phyloP scores from a whole-genome alignment of 345 rosid species.

The Moricandia moricandioides region DNA sequence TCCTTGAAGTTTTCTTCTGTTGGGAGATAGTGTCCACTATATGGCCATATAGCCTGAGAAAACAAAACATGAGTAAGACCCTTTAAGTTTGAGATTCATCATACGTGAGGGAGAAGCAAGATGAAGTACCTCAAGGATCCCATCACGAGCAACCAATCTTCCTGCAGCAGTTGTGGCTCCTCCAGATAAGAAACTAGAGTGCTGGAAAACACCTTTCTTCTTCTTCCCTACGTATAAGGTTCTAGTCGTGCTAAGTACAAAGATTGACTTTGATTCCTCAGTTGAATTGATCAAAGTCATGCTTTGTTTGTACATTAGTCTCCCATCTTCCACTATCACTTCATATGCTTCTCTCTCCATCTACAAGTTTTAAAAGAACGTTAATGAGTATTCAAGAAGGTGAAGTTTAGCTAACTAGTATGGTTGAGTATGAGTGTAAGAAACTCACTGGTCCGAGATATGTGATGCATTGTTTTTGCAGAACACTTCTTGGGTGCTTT shows the following conservation, averaged over 20 bases:
- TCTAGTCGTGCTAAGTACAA: conserved; percentile 70
- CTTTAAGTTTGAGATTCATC: conserved; percentile 1
- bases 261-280: conserved; percentile 58
- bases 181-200: conserved; percentile 70
- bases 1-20: conserved; percentile 63
- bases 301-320: conserved; percentile 48
- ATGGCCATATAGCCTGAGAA: conserved; percentile 63
- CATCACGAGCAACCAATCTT: conserved; percentile 52
- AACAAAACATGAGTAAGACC: neutral
- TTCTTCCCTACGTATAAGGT: conserved; percentile 57
- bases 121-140: conserved; percentile 54
- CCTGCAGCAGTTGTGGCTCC: conserved; percentile 71
- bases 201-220: conserved; percentile 63
- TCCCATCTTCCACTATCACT: conserved; percentile 62
- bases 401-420: neutral
- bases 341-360: conserved; percentile 63
- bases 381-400: conserved; percentile 2
- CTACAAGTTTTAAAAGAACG: conserved; percentile 36
- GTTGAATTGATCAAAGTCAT: conserved; percentile 46
- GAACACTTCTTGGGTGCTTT: conserved; percentile 44
- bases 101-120: neutral
- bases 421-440: neutral
- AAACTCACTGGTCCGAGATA: conserved; percentile 70
- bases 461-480: conserved; percentile 55
- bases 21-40: conserved; percentile 74